Evolutionary conservation across 169 alveolate species (phyloP).

Genomic region (Eimeria brunetti): DNA sequence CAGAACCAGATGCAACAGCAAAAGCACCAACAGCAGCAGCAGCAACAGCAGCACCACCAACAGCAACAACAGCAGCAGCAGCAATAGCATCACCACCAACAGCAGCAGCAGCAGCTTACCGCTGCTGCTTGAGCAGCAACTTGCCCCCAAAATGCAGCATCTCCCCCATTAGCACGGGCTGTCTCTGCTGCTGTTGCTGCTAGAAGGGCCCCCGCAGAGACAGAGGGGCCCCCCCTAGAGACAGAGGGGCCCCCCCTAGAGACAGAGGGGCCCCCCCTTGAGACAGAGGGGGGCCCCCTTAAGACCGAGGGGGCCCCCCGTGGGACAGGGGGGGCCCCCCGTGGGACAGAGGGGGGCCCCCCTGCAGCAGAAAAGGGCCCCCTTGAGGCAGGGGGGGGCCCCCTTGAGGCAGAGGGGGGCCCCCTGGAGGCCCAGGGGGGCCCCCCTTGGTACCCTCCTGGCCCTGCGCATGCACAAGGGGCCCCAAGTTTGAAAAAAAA

Average conservation of each 20-base stretch:
- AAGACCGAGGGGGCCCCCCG: too few relatives aligned
- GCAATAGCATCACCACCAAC: not conserved
- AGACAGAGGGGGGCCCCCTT: too few relatives aligned
- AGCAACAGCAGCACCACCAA: too few relatives aligned
- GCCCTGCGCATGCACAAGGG: not conserved
- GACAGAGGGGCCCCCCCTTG: not conserved
- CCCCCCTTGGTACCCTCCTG: not conserved
- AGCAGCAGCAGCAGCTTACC: slow-evolving; percentile 7
- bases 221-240: not conserved
- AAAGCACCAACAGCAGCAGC: too few relatives aligned
- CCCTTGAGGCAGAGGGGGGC: too few relatives aligned
- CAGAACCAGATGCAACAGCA: too few relatives aligned
- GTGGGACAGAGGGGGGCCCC: too few relatives aligned
- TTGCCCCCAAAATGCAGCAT: slow-evolving; percentile 1
- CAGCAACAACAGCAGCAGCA: too few relatives aligned
- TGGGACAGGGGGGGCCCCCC: too few relatives aligned
- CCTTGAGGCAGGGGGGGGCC: too few relatives aligned
- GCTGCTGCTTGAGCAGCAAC: not conserved
- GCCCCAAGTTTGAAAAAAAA: not conserved
- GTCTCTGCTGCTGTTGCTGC: slow-evolving; percentile 12
- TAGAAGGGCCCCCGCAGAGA: not conserved
- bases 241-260: not conserved
- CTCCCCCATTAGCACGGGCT: not conserved
- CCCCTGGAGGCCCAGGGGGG: not conserved
- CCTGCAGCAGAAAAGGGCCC: too few relatives aligned